Percentiles rank a stretch among this genome's conserved stretches.
These are phyloP conservation scores for Striga asiatica DNA, from an alignment of 257 asterid species.

Conservation along the genomic window DNA sequence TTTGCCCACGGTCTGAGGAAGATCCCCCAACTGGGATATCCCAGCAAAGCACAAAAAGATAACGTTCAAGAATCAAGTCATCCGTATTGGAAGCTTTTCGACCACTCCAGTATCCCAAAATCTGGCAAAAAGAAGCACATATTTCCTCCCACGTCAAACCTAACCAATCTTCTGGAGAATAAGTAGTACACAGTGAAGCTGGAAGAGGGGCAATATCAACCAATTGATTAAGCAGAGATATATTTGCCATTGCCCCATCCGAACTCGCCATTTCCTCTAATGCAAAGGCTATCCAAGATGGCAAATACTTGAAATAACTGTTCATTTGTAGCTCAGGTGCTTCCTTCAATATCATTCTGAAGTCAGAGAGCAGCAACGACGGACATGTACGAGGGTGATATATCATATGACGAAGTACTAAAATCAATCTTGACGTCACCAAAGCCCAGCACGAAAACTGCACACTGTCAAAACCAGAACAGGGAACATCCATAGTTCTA, in stretches of 20 bases:
- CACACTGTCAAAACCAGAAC: constrained; percentile 31
- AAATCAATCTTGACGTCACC: constrained; percentile 69
- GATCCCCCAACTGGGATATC: constrained; percentile 51
- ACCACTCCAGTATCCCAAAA: constrained; percentile 67
- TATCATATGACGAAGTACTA: constrained; percentile 85
- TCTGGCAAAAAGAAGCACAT: constrained; percentile 37
- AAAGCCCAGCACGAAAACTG: constrained; percentile 87
- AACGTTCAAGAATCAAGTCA: constrained; percentile 77
- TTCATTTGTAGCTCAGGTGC: constrained; percentile 29
- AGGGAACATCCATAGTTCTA: constrained; percentile 37
- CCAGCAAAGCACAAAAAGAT: constrained; percentile 88
- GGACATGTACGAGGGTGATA: constrained; percentile 66
- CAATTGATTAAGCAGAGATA: constrained; percentile 56
- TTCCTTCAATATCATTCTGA: constrained; percentile 74
- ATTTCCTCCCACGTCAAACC: constrained; percentile 54
- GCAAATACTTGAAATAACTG: constrained; percentile 32
- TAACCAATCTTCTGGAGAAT: constrained; percentile 31
- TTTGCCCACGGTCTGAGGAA: constrained; percentile 28
- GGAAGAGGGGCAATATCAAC: constrained; percentile 69
- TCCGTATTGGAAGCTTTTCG: constrained; percentile 53
- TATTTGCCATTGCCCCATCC: constrained; percentile 33
- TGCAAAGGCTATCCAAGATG: constrained; percentile 63
- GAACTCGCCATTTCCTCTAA: constrained; percentile 39
- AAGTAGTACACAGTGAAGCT: constrained; percentile 44
- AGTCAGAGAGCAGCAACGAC: constrained; percentile 52